These are phyloP conservation scores for Ilex aquifolium DNA, from an alignment of 257 asterid species.

Conservation along the genomic window DNA sequence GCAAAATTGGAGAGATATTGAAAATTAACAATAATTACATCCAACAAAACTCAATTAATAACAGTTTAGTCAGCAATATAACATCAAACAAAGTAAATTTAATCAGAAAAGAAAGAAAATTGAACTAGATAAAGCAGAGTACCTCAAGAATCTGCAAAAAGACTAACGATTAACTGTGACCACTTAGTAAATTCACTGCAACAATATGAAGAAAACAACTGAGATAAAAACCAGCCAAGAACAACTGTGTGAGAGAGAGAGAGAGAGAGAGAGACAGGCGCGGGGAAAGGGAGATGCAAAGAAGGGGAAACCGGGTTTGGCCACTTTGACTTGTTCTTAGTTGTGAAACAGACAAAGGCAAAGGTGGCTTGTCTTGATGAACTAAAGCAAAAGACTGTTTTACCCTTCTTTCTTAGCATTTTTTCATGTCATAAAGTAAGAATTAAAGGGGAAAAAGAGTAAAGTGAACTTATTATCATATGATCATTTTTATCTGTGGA, in stretches of 20 bases:
- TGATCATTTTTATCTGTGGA: conserved; percentile 4
- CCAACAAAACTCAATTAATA: background rate
- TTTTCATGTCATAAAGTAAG: too few relatives aligned
- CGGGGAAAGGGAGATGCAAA: conserved; percentile 4
- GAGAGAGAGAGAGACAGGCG: background rate
- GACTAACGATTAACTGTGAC: background rate
- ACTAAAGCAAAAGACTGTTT: conserved; percentile 16
- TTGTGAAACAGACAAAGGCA: conserved; percentile 30
- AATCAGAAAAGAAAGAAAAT: conserved; percentile 8
- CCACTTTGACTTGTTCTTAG: conserved; percentile 15
- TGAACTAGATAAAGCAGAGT: conserved; percentile 9
- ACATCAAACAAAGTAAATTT: background rate
- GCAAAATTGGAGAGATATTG: background rate
- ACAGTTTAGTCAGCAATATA: background rate
- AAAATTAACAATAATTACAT: conserved; percentile 7
- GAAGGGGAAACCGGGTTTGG: conserved; percentile 7
- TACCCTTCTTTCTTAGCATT: conserved; percentile 26
- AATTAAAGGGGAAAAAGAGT: too few relatives aligned
- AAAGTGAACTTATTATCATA: background rate
- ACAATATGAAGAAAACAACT: conserved; percentile 6
- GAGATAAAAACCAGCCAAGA: conserved; percentile 12
- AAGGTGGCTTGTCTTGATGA: conserved; percentile 18
- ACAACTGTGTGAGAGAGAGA: conserved; percentile 4
- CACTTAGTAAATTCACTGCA: background rate
- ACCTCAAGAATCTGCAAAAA: conserved; percentile 27